Base-by-base conservation (phyloP, 495 filamentous ascomycete species). In the Penicillium odoratum region DNA sequence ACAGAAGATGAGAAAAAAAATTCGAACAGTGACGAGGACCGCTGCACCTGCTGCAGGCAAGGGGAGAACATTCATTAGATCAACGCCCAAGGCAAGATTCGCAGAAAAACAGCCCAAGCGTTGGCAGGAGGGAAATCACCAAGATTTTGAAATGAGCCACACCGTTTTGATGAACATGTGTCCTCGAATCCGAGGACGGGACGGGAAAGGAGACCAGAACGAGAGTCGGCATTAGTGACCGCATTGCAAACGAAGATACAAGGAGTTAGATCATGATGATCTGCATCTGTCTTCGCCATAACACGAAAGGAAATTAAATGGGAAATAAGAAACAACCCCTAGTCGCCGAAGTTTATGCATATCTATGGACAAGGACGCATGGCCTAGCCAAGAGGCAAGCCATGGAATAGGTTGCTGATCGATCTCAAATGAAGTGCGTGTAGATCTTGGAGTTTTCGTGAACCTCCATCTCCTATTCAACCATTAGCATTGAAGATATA, bases 371-470 rank as follows among this genome's bases (percentile, higher is more conserved):
- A 62, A 63, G 57, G 50, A 65, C 58, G 65, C 51, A 67, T 21
- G 40, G 21, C 33, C 60, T 66, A 42, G 48, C 36, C 50, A 31
- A 28, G 45, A 29, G 44, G 45, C 40, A 36, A 57, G 64, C 67
- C 63, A 56, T 60, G 59, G 57, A 56, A 62, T 59, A 51, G 43
- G 71, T 69, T 66, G 49, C 59, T 52, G 59, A 48, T 68, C 67
- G 59, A 61, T 34, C 30, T 78, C 65, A 99, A 79, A 99, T 97
- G 83, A 98, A 99, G 83, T 99, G 94, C 65, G 94, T 99, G 81
- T 98, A 96, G 63, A 97, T 89, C 75, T 98, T 98, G 54, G 95
- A 98, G 71, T 88, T 89, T 77, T 97, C 92, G 70, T 99, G 94
- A 69, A 99, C 94, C 80, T 98, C 94, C 94, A 99, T 99, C 77